These are phyloP conservation scores for Coleophoma crateriformis DNA, from an alignment of 2,329 filamentous ascomycete genomes.

Conservation along the genomic window DNA sequence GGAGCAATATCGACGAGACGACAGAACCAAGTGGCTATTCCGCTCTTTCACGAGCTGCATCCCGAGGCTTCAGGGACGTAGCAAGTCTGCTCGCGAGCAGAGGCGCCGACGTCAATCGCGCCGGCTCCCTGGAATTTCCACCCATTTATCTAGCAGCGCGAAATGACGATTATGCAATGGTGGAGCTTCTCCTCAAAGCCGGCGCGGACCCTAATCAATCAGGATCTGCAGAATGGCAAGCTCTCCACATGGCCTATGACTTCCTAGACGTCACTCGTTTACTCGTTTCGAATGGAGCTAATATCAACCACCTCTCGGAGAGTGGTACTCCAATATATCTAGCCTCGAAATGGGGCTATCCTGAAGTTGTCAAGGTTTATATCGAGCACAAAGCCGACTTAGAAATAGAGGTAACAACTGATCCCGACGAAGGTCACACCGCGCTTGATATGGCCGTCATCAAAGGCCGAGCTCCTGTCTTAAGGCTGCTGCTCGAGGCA, in stretches of 20 bases:
- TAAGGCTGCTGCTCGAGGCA: not conserved
- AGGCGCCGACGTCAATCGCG: no score
- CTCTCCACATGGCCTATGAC: not conserved
- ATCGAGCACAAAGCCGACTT: slow-evolving; percentile 4
- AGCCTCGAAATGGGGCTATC: slow-evolving; percentile 11
- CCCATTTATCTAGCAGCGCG: no score
- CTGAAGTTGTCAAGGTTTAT: slow-evolving; percentile 7
- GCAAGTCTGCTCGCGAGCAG: no score
- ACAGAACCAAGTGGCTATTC: no score
- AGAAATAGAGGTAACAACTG: not conserved
- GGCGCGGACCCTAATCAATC: slow-evolving; percentile 18
- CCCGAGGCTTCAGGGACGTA: no score
- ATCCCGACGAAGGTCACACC: no score
- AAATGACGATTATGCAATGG: slow-evolving; percentile 3
- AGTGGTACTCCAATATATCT: slow-evolving; percentile 12
- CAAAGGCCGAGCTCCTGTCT: slow-evolving; percentile 1
- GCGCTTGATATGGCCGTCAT: not conserved
- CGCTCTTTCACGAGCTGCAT: no score
- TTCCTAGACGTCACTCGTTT: not conserved
- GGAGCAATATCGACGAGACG: no score
- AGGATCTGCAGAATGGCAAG: slow-evolving; percentile 11
- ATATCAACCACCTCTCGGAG: not conserved
- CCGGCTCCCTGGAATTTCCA: no score
- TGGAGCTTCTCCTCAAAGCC: slow-evolving; percentile 19
- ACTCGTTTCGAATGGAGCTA: not conserved